Evolutionary conservation across 768 basidiomycete genomes (phyloP).

Genomic region (Macrolepiota albuminosa): DNA sequence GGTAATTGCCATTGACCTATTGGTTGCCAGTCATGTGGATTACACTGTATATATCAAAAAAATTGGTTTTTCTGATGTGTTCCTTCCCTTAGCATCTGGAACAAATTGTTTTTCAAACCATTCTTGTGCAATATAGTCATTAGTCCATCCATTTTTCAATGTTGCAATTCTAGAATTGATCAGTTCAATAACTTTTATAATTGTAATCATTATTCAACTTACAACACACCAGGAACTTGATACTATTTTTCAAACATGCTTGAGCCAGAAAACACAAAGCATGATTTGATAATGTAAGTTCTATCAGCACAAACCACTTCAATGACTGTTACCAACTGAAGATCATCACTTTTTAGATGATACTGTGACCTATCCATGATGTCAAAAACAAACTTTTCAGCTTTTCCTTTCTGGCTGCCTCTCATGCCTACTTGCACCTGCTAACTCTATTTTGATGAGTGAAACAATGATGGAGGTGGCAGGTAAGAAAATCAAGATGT

Average conservation of each 20-base stretch:
- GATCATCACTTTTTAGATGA: not conserved
- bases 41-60: constrained; percentile 38
- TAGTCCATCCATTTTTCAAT: not conserved
- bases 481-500: too few relatives aligned
- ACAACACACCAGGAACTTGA: not conserved
- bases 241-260: not conserved
- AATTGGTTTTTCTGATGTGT: constrained; percentile 19
- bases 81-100: constrained; percentile 18
- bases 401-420: constrained; percentile 13
- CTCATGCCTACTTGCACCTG: too few relatives aligned
- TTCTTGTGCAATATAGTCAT: constrained; percentile 3
- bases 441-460: too few relatives aligned
- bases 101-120: constrained; percentile 38
- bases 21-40: too few relatives aligned
- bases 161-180: not conserved
- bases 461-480: too few relatives aligned
- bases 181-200: not conserved
- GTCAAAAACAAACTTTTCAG: constrained; percentile 18
- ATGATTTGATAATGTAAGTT: constrained; percentile 12
- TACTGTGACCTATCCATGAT: not conserved
- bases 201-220: not conserved
- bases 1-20: too few relatives aligned
- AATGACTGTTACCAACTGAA: not conserved
- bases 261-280: constrained; percentile 32
- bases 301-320: not conserved